A percentile compares a stretch with the other conserved stretches of the same genome.
Conservation (phyloP, 208 protist genomes). For the Leishmania mexicana region DNA sequence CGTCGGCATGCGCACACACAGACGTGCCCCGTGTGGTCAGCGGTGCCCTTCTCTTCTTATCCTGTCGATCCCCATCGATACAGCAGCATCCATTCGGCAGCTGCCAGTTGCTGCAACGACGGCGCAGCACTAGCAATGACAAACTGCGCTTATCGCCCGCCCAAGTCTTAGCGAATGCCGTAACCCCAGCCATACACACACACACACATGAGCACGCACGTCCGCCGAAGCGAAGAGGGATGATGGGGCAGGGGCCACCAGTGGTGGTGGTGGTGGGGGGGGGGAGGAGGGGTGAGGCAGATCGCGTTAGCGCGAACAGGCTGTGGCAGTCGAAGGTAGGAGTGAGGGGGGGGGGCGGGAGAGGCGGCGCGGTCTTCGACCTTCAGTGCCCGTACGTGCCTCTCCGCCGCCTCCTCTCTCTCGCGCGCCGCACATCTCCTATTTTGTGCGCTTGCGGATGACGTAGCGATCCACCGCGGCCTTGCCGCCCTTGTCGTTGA, state of each 20-base stretch:
- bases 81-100: background rate
- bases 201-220: background rate
- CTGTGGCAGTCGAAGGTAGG: background rate
- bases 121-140: background rate
- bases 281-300: background rate
- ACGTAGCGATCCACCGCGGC: conserved; percentile 84
- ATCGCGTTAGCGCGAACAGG: background rate
- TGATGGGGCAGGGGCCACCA: background rate
- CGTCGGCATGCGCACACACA: background rate
- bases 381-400: background rate
- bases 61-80: background rate
- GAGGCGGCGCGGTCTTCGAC: background rate
- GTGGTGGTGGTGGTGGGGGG: background rate
- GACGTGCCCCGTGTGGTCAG: background rate
- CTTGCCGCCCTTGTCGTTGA: conserved; percentile 79
- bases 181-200: background rate
- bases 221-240: too few species aligned
- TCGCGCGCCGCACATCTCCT: background rate
- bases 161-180: background rate
- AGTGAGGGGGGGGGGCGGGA: background rate
- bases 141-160: background rate
- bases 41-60: background rate
- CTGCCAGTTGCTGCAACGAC: background rate
- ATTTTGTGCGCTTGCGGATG: conserved; percentile 48
- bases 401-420: background rate